Conservation (phyloP, 2,329 filamentous ascomycete genomes). For the Verticillium dahliae region DNA sequence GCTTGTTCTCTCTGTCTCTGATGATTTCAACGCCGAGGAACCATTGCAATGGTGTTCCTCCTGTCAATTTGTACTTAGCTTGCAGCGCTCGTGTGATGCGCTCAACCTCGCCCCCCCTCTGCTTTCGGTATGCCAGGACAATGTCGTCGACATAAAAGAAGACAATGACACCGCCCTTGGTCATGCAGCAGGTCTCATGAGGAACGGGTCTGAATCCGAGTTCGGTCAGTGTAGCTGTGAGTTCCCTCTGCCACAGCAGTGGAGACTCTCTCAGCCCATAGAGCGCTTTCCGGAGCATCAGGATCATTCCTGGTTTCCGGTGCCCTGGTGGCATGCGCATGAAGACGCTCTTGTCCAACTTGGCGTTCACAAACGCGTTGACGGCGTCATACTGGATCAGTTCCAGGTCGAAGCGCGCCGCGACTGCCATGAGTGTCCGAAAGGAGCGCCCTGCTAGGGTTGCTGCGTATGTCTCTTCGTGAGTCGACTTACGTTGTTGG, state of each 20-base stretch:
- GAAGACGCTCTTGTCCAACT: slow-evolving; percentile 6
- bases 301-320: neutral
- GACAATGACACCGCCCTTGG: slow-evolving; percentile 7
- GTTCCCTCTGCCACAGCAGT: slow-evolving; percentile 12
- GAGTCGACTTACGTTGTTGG: slow-evolving; percentile 2
- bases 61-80: slow-evolving; percentile 5
- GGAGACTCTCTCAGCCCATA: slow-evolving; percentile 10
- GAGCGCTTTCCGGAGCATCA: slow-evolving; percentile 9
- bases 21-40: slow-evolving; percentile 9
- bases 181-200: slow-evolving; percentile 7
- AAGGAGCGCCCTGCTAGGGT: slow-evolving; percentile 10
- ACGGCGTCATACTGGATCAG: slow-evolving; percentile 11
- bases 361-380: slow-evolving; percentile 12
- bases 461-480: slow-evolving; percentile 5
- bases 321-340: slow-evolving; percentile 8
- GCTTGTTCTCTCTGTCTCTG: slow-evolving; percentile 2
- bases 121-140: slow-evolving; percentile 6
- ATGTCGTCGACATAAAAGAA: slow-evolving; percentile 15
- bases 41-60: slow-evolving; percentile 5
- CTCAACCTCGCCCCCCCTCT: neutral
- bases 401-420: slow-evolving; percentile 11
- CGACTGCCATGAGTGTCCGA: slow-evolving; percentile 10
- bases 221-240: neutral
- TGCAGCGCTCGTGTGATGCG: neutral
- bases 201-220: slow-evolving; percentile 1